A percentile compares a stretch with the other conserved stretches of the same genome.
phyloP scores from a whole-genome alignment of 164 flowering plant species.

The Tinospora cordifolia region DNA sequence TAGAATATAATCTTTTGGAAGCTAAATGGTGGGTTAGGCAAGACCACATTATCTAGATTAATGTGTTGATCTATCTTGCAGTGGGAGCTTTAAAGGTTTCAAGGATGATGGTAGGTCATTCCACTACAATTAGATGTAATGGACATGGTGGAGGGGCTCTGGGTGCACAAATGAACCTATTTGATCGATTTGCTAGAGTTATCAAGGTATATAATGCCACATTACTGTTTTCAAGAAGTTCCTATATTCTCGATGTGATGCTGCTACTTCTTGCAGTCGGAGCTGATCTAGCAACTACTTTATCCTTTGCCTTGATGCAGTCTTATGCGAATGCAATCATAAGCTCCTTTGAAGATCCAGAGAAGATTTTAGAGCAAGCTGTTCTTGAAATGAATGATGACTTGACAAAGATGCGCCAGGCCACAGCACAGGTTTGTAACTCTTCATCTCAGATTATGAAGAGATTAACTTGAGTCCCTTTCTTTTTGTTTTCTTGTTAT shows the following conservation, averaged over 20 bases:
- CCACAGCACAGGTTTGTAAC: slow-evolving; percentile 89
- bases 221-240: not conserved
- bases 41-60: not conserved
- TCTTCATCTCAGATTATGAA: not conserved
- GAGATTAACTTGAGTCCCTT: not conserved
- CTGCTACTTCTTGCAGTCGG: not conserved
- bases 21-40: not conserved
- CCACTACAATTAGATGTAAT: slow-evolving; percentile 27
- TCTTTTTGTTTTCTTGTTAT: too few species aligned
- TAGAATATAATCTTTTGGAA: not conserved
- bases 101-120: slow-evolving; percentile 23
- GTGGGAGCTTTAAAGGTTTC: slow-evolving; percentile 32
- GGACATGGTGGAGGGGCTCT: slow-evolving; percentile 53
- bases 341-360: slow-evolving; percentile 91
- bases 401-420: slow-evolving; percentile 94
- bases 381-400: slow-evolving; percentile 97
- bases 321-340: slow-evolving; percentile 87
- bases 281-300: not conserved
- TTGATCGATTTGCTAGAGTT: slow-evolving; percentile 89
- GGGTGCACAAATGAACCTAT: slow-evolving; percentile 64
- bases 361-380: slow-evolving; percentile 87
- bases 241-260: not conserved
- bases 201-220: slow-evolving; percentile 50
- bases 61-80: slow-evolving; percentile 8
- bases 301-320: slow-evolving; percentile 28